Percentiles rank a stretch among this genome's conserved stretches.
phyloP scores from a whole-genome alignment of 177 flowering plant genomes.

The Vitis hybrid region DNA sequence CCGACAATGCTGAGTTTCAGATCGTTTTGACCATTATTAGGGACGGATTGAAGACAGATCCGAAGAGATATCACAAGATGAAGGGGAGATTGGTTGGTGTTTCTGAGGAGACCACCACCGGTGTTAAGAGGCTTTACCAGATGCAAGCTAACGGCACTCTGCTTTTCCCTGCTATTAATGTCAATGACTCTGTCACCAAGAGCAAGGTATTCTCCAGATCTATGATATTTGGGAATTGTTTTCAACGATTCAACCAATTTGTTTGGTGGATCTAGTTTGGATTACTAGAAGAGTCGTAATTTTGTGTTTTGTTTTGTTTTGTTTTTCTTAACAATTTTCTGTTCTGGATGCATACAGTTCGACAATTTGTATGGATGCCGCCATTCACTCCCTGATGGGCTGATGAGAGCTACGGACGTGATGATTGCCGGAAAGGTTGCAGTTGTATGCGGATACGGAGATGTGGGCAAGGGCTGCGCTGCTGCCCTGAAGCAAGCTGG shows the following conservation, averaged over 20 bases:
- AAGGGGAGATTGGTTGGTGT: constrained; percentile 53
- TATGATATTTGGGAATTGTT: not conserved
- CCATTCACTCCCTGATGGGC: constrained; percentile 59
- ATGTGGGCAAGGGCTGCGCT: constrained; percentile 64
- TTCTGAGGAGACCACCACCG: constrained; percentile 62
- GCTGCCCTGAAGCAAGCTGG: constrained; percentile 58
- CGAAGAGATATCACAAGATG: constrained; percentile 53
- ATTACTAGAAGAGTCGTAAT: not conserved
- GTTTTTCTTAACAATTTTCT: not conserved
- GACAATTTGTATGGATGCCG: constrained; percentile 64
- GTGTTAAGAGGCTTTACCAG: constrained; percentile 59
- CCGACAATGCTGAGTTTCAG: constrained; percentile 57
- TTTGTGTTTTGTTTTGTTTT: not conserved
- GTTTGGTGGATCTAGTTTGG: not conserved
- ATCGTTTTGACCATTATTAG: constrained; percentile 48
- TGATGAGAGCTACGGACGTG: constrained; percentile 61
- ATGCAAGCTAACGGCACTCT: constrained; percentile 47
- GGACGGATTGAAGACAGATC: constrained; percentile 44
- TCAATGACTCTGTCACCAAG: constrained; percentile 62
- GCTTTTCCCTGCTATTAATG: constrained; percentile 55
- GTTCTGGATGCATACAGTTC: constrained; percentile 27
- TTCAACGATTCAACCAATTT: not conserved
- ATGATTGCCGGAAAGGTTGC: constrained; percentile 57
- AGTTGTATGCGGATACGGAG: constrained; percentile 52
- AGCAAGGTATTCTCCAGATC: constrained; percentile 39